These are phyloP conservation scores for Citrus medica DNA, from an alignment of 345 rosid genomes.

Conservation along the genomic window DNA sequence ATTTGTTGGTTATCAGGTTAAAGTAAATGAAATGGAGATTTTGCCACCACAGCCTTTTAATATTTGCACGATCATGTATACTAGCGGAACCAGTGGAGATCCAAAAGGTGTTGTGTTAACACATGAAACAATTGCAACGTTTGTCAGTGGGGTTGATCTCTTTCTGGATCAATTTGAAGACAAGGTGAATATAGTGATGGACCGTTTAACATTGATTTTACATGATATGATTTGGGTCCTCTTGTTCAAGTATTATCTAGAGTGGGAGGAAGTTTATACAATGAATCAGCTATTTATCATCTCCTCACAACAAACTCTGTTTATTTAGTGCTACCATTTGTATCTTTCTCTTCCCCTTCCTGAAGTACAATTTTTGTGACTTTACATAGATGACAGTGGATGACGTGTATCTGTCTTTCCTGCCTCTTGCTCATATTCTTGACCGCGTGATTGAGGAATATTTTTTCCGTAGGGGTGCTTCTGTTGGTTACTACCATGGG, in stretches of 20 bases:
- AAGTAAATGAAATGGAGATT: slow-evolving; percentile 46
- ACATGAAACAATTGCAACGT: slow-evolving; percentile 65
- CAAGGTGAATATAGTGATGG: slow-evolving; percentile 47
- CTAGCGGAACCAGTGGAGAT: slow-evolving; percentile 97
- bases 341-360: background rate
- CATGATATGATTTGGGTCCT: background rate
- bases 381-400: slow-evolving; percentile 70
- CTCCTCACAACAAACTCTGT: background rate
- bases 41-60: slow-evolving; percentile 57
- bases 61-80: slow-evolving; percentile 93
- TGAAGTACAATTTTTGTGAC: slow-evolving; percentile 5
- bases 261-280: background rate
- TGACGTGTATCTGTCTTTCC: slow-evolving; percentile 86
- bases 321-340: background rate
- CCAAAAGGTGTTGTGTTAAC: slow-evolving; percentile 93
- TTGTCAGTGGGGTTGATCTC: slow-evolving; percentile 68
- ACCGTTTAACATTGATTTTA: background rate
- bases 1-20: slow-evolving; percentile 51
- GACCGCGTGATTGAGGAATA: slow-evolving; percentile 88
- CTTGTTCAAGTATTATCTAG: background rate
- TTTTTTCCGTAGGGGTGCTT: slow-evolving; percentile 84
- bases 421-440: slow-evolving; percentile 91
- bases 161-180: slow-evolving; percentile 87
- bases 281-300: background rate
- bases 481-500: slow-evolving; percentile 95